Evolutionary conservation across 768 basidiomycete species (phyloP).

Genomic region (Chalciporus chontae): DNA sequence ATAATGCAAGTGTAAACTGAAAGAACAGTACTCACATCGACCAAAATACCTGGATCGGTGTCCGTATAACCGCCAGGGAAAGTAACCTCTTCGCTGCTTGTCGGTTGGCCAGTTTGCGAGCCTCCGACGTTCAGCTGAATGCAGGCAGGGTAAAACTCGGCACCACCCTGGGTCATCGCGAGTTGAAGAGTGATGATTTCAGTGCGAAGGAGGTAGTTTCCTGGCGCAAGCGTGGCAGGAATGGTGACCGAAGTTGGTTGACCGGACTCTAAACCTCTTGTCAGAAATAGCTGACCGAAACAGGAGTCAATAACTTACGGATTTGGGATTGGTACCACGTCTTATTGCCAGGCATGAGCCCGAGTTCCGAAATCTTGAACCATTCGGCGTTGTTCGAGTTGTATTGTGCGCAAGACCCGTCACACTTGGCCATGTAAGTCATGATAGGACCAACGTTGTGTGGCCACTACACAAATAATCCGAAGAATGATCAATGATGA

Average conservation of each 20-base stretch:
- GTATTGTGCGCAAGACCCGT: constrained; percentile 53
- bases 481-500: background rate
- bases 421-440: constrained; percentile 68
- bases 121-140: constrained; percentile 27
- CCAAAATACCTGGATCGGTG: constrained; percentile 64
- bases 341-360: constrained; percentile 30
- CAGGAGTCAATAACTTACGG: constrained; percentile 31
- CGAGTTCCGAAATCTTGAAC: constrained; percentile 70
- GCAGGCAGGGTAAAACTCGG: constrained; percentile 35
- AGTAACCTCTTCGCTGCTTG: constrained; percentile 39
- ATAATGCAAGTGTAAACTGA: background rate
- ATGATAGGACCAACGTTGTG: constrained; percentile 65
- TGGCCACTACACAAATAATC: constrained; percentile 35
- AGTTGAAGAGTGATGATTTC: constrained; percentile 77
- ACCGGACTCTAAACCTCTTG: constrained; percentile 32
- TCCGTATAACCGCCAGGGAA: constrained; percentile 73
- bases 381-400: constrained; percentile 53
- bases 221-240: constrained; percentile 52
- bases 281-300: background rate
- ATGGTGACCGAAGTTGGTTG: constrained; percentile 37
- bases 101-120: constrained; percentile 21
- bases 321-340: constrained; percentile 51
- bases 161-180: constrained; percentile 50
- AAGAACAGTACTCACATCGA: constrained; percentile 30
- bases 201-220: constrained; percentile 72